phyloP scores from a whole-genome alignment of 371 early-diverging fungal species.

The Mucor piriformis region DNA sequence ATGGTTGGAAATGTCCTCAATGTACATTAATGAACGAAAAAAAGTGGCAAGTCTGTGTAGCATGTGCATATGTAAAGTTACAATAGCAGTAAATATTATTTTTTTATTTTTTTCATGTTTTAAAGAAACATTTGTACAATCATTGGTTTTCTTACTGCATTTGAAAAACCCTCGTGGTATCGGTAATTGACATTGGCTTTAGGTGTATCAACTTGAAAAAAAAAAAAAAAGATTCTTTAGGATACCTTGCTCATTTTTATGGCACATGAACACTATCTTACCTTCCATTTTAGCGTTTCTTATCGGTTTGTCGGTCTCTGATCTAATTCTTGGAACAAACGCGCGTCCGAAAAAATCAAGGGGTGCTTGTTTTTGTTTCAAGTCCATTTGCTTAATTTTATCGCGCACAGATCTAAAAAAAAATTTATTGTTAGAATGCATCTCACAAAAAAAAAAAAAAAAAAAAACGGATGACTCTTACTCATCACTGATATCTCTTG shows the following conservation, averaged over 20 bases:
- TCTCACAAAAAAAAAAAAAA: background rate
- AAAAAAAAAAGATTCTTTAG: background rate
- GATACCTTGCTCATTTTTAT: background rate
- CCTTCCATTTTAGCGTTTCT: slow-evolving; percentile 17
- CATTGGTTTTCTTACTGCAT: slow-evolving; percentile 85
- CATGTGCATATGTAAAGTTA: slow-evolving; percentile 20
- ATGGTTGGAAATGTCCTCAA: slow-evolving; percentile 35
- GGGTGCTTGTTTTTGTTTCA: slow-evolving; percentile 25
- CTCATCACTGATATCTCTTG: too few species aligned
- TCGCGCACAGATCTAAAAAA: slow-evolving; percentile 1
- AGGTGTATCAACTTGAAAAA: slow-evolving; percentile 13
- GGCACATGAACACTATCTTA: background rate
- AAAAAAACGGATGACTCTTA: background rate
- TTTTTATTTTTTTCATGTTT: background rate
- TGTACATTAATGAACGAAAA: slow-evolving; percentile 28
- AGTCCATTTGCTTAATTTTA: slow-evolving; percentile 14
- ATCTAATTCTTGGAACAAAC: slow-evolving; percentile 30
- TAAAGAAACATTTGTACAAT: slow-evolving; percentile 62
- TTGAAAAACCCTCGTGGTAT: slow-evolving; percentile 75
- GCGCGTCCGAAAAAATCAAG: slow-evolving; percentile 71
- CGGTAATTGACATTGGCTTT: slow-evolving; percentile 26
- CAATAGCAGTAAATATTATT: background rate
- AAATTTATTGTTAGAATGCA: background rate
- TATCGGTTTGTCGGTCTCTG: slow-evolving; percentile 5
- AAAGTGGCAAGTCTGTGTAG: slow-evolving; percentile 15